A percentile compares a stretch with the other conserved stretches of the same genome.
These are phyloP conservation scores for Hemileia vastatrix DNA, from an alignment of 1,284 basidiomycete species.

Conservation along the genomic window DNA sequence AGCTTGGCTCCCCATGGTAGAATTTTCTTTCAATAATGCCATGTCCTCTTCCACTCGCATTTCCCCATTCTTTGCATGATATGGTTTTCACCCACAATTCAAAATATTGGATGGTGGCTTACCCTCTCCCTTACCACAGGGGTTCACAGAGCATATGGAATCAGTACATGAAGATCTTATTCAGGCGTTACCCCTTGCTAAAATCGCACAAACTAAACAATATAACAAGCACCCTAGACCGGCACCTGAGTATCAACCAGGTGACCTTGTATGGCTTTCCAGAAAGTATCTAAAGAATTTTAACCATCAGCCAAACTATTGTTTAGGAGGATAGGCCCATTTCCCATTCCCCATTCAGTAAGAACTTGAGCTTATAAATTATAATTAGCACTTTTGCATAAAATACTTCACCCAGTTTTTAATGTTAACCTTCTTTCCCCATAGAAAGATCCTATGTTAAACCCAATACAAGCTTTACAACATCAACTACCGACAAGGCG, in stretches of 20 bases:
- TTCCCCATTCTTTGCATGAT: slow-evolving; percentile 48
- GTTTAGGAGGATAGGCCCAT: not conserved
- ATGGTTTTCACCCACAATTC: slow-evolving; percentile 43
- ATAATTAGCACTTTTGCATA: not conserved
- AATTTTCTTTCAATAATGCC: slow-evolving; percentile 44
- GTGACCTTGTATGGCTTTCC: slow-evolving; percentile 3
- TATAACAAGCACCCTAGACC: no score
- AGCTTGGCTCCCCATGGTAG: slow-evolving; percentile 27
- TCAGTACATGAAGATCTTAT: no score
- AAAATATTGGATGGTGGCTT: no score
- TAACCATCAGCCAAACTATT: not conserved
- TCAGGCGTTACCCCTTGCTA: no score
- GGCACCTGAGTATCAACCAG: not conserved
- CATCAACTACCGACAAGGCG: no score
- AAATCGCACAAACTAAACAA: no score
- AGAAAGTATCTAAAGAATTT: not conserved
- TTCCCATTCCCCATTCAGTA: not conserved
- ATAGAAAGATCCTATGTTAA: no score
- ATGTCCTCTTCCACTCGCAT: slow-evolving; percentile 32
- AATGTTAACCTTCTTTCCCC: slow-evolving; percentile 1
- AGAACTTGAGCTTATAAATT: not conserved
- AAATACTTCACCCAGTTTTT: slow-evolving; percentile 9
- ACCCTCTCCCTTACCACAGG: no score
- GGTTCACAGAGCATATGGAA: no score
- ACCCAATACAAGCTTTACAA: no score